phyloP scores from a whole-genome alignment of 148 eudicot species.

The Vaccinium darrowii region DNA sequence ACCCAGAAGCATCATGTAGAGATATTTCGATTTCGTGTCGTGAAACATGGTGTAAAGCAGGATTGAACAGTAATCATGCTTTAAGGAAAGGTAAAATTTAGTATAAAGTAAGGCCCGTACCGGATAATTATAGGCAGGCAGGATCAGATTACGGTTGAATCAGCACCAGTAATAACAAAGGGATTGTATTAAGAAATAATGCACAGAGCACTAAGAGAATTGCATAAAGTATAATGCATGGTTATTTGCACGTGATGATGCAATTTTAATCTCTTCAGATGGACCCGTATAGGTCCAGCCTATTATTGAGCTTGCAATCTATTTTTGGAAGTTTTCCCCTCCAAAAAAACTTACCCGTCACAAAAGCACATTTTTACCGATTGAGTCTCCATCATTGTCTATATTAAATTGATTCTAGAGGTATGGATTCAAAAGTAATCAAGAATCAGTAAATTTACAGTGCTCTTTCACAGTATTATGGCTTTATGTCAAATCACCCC shows the following conservation, averaged over 20 bases:
- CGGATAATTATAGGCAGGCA: not conserved
- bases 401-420: not conserved
- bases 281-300: not conserved
- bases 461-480: not conserved
- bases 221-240: not conserved
- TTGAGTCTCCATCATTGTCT: not conserved
- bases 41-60: not conserved
- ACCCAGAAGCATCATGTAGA: not conserved
- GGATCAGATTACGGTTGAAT: not conserved
- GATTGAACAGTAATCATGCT: not conserved
- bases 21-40: not conserved
- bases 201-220: not conserved
- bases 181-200: not conserved
- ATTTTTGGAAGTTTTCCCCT: not conserved
- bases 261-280: not conserved
- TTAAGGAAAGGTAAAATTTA: not conserved
- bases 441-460: not conserved
- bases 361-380: not conserved
- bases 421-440: not conserved
- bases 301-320: not conserved
- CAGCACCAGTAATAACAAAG: not conserved
- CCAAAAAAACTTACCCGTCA: not conserved
- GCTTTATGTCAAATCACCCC: not conserved
- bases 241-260: not conserved
- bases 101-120: not conserved